These are phyloP conservation scores for Linderniella brevidens DNA, from an alignment of 257 asterid species.

Conservation along the genomic window DNA sequence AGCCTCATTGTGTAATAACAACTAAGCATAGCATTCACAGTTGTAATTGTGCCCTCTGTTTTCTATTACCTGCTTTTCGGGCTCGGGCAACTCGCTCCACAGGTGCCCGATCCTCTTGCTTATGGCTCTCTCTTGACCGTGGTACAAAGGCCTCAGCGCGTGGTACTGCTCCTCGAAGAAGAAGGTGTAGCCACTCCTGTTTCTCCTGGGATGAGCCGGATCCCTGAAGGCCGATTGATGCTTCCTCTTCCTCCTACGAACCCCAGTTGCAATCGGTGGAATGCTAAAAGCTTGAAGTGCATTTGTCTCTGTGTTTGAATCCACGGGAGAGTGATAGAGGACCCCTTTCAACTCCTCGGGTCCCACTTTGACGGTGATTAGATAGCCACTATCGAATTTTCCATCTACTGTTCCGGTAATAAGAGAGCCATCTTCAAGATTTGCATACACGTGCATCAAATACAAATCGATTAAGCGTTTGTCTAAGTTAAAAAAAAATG, in stretches of 20 bases:
- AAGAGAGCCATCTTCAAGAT: constrained; percentile 39
- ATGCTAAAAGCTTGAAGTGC: constrained; percentile 17
- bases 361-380: constrained; percentile 54
- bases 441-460: constrained; percentile 27
- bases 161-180: constrained; percentile 80
- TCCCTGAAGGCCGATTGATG: constrained; percentile 34
- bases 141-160: constrained; percentile 57
- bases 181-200: constrained; percentile 78
- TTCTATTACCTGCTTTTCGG: constrained; percentile 63
- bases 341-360: constrained; percentile 63
- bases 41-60: neutral
- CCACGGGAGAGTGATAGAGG: constrained; percentile 49
- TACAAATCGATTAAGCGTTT: neutral
- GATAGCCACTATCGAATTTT: constrained; percentile 76
- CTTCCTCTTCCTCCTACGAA: constrained; percentile 28
- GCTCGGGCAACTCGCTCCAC: constrained; percentile 67
- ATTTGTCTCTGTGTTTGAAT: constrained; percentile 17
- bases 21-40: neutral
- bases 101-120: constrained; percentile 62
- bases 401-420: constrained; percentile 77
- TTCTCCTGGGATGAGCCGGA: constrained; percentile 65
- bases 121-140: constrained; percentile 79
- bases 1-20: neutral
- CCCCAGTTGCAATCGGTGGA: constrained; percentile 14
- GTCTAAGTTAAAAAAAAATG: neutral